phyloP scores from a whole-genome alignment of 176 grass and related monocot genomes.

The Miscanthus lutarioriparius region DNA sequence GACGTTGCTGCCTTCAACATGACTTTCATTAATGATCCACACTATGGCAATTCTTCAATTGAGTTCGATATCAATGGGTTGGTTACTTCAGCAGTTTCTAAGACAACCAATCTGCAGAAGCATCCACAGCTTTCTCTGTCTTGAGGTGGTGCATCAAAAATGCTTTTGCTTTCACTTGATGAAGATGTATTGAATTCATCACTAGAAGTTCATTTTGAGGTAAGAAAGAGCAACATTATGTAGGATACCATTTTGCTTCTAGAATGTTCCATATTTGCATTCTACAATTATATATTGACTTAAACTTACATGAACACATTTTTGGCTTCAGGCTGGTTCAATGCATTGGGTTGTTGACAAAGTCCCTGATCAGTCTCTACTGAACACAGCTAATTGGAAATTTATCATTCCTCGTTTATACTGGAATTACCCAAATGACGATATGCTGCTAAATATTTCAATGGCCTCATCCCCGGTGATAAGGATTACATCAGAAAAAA shows the following conservation, averaged over 20 bases:
- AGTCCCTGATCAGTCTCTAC: slow-evolving; percentile 78
- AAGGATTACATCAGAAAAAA: slow-evolving; percentile 60
- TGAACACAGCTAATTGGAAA: slow-evolving; percentile 88
- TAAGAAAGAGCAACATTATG: slow-evolving; percentile 38
- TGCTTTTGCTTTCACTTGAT: slow-evolving; percentile 81
- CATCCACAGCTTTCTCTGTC: slow-evolving; percentile 51
- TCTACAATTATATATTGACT: slow-evolving; percentile 24
- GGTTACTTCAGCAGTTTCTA: slow-evolving; percentile 50
- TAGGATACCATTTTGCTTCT: slow-evolving; percentile 9
- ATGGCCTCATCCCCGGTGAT: slow-evolving; percentile 77
- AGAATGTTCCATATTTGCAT: background rate
- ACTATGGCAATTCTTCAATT: slow-evolving; percentile 66
- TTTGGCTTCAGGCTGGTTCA: slow-evolving; percentile 64
- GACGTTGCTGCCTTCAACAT: slow-evolving; percentile 73
- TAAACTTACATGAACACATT: slow-evolving; percentile 1
- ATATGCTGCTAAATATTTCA: slow-evolving; percentile 86
- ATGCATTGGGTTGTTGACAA: slow-evolving; percentile 88
- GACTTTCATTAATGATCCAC: slow-evolving; percentile 70
- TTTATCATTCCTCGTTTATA: slow-evolving; percentile 90
- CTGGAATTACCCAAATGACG: slow-evolving; percentile 85
- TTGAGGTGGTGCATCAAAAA: slow-evolving; percentile 70
- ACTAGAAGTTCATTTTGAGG: slow-evolving; percentile 76
- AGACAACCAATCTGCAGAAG: slow-evolving; percentile 50
- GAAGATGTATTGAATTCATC: slow-evolving; percentile 82
- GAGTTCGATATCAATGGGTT: slow-evolving; percentile 89